A percentile compares a stretch with the other conserved stretches of the same genome.
Evolutionary conservation across 2,329 filamentous ascomycete genomes (phyloP).

Genomic region (Fusarium penzigii): DNA sequence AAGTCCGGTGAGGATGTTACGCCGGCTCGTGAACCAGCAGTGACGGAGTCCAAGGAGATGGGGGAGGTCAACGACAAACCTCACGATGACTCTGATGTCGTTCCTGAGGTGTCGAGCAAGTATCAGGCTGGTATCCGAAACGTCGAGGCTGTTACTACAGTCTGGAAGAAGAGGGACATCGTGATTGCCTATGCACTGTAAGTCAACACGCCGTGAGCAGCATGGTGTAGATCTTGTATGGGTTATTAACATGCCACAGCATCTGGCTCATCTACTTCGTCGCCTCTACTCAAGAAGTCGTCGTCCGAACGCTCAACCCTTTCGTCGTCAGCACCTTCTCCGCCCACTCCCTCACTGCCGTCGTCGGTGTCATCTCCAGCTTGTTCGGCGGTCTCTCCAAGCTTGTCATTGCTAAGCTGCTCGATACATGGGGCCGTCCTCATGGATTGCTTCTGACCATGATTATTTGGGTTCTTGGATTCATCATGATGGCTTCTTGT

Average conservation of each 20-base stretch:
- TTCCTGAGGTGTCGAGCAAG: conserved; percentile 25
- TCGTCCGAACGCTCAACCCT: conserved; percentile 36
- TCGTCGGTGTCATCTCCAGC: conserved; percentile 50
- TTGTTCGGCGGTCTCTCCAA: conserved; percentile 57
- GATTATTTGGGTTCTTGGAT: conserved; percentile 44
- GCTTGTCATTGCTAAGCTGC: conserved; percentile 61
- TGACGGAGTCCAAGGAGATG: conserved; percentile 10
- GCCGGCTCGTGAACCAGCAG: neutral
- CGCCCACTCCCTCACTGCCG: conserved; percentile 50
- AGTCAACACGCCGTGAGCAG: conserved; percentile 20
- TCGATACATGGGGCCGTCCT: conserved; percentile 63
- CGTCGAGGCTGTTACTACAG: conserved; percentile 46
- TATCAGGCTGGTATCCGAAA: conserved; percentile 48
- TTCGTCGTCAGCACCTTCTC: conserved; percentile 48
- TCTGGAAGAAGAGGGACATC: conserved; percentile 44
- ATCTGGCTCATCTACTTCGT: conserved; percentile 49
- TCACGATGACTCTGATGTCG: conserved; percentile 33
- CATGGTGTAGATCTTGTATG: neutral
- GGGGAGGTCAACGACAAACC: conserved; percentile 11
- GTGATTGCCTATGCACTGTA: conserved; percentile 46
- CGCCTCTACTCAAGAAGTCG: conserved; percentile 43
- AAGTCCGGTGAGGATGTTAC: conserved; percentile 2
- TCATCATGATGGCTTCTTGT: conserved; percentile 63
- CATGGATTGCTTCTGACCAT: conserved; percentile 57
- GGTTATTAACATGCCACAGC: neutral